Evolutionary conservation across 305 asterid species (phyloP).

Genomic region (Ajuga reptans): DNA sequence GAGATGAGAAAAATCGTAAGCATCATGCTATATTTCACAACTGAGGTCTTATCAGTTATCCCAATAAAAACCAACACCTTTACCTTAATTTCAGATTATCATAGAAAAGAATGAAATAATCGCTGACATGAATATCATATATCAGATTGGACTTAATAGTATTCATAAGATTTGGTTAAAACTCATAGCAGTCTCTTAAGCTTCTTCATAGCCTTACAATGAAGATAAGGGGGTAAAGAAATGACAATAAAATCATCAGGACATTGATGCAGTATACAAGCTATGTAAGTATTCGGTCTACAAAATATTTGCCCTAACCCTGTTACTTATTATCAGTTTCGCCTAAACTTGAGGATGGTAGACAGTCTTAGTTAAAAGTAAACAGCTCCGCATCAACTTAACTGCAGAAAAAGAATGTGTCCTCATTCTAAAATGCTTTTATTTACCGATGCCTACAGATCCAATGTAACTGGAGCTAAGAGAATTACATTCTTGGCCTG

Average conservation of each 20-base stretch:
- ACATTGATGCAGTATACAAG: neutral
- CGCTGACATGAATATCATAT: constrained; percentile 12
- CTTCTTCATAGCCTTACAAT: neutral
- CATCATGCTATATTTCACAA: neutral
- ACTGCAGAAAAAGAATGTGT: neutral
- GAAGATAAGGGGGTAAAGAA: neutral
- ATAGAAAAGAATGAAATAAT: neutral
- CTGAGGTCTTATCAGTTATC: neutral
- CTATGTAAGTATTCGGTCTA: neutral
- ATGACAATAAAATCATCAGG: neutral
- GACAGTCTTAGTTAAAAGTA: neutral
- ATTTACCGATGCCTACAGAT: too few relatives aligned
- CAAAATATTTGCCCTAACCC: neutral
- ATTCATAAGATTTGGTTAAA: neutral
- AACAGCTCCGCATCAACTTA: neutral
- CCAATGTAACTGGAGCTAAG: too few relatives aligned
- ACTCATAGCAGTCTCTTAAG: neutral
- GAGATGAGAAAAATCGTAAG: neutral
- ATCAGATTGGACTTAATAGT: neutral
- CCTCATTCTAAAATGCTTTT: neutral
- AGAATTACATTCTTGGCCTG: neutral
- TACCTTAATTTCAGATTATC: neutral
- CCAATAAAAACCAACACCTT: neutral
- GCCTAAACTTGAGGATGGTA: neutral
- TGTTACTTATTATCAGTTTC: constrained; percentile 3